phyloP scores from a whole-genome alignment of 306 rosid species.

The Castanea sativa region DNA sequence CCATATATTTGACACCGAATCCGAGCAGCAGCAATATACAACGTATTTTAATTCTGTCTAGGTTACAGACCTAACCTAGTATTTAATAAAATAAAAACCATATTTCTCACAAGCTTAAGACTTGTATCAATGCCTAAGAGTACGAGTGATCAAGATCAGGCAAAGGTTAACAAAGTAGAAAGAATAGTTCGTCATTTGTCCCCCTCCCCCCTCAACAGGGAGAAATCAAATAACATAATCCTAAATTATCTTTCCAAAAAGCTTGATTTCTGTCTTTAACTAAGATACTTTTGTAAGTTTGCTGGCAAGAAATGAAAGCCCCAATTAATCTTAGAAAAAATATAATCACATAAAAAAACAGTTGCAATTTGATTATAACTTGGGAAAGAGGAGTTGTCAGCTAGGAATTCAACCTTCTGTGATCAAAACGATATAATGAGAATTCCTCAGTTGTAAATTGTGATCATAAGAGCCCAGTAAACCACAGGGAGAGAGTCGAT shows the following conservation, averaged over 20 bases:
- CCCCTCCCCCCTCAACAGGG: neutral
- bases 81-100: too few species aligned
- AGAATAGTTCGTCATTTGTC: neutral
- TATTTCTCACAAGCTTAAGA: too few species aligned
- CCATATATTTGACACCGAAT: too few species aligned
- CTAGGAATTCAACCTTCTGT: conserved; percentile 4
- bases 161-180: neutral
- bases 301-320: neutral
- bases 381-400: neutral
- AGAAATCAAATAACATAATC: neutral
- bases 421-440: conserved; percentile 18
- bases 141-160: neutral
- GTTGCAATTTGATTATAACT: neutral
- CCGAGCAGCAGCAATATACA: too few species aligned
- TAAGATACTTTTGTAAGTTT: neutral
- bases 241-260: neutral
- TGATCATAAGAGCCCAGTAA: conserved; percentile 30
- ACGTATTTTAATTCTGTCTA: too few species aligned
- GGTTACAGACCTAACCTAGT: too few species aligned
- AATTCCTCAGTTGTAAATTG: conserved; percentile 32
- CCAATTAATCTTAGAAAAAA: neutral
- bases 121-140: too few species aligned
- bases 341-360: conserved; percentile 17
- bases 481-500: conserved; percentile 26
- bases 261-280: neutral